Percentiles rank a stretch among this genome's conserved stretches.
Conservation (phyloP, 2,329 filamentous ascomycete species). For the Talaromyces sp. region DNA sequence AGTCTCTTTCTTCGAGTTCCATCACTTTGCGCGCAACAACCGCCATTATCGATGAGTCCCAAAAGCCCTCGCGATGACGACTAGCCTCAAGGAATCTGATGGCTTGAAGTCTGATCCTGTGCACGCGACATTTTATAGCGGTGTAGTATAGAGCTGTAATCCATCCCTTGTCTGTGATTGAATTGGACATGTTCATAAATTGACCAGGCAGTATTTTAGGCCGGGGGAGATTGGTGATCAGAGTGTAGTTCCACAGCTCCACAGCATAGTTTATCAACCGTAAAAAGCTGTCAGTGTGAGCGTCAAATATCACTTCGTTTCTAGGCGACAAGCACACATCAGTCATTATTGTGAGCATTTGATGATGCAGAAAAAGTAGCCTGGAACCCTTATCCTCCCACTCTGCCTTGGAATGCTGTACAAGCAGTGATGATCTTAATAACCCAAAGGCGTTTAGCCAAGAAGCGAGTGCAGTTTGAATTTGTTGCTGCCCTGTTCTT, state of each 20-base stretch:
- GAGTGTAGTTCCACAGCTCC: neutral
- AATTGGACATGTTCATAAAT: neutral
- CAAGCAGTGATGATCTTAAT: neutral
- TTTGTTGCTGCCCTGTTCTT: neutral
- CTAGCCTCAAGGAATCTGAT: conserved; percentile 4
- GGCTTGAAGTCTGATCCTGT: conserved; percentile 12
- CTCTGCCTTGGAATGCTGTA: neutral
- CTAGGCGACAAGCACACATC: neutral
- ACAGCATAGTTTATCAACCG: neutral
- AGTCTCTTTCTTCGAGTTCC: conserved; percentile 11
- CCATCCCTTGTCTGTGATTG: conserved; percentile 15
- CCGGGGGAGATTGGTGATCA: neutral
- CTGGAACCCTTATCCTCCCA: neutral
- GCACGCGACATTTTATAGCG: conserved; percentile 10
- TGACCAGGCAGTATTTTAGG: neutral
- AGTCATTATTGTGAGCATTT: conserved; percentile 6
- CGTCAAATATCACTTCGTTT: conserved; percentile 5
- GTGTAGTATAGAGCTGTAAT: conserved; percentile 10
- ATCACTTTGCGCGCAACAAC: conserved; percentile 13
- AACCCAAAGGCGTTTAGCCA: neutral
- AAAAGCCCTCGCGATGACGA: conserved; percentile 11
- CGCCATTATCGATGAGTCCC: conserved; percentile 6
- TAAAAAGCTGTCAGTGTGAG: neutral
- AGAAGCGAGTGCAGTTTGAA: neutral
- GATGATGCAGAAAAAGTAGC: neutral